Conservation (phyloP, 1,284 basidiomycete species). For the Melanopsichium pennsylvanicum region DNA sequence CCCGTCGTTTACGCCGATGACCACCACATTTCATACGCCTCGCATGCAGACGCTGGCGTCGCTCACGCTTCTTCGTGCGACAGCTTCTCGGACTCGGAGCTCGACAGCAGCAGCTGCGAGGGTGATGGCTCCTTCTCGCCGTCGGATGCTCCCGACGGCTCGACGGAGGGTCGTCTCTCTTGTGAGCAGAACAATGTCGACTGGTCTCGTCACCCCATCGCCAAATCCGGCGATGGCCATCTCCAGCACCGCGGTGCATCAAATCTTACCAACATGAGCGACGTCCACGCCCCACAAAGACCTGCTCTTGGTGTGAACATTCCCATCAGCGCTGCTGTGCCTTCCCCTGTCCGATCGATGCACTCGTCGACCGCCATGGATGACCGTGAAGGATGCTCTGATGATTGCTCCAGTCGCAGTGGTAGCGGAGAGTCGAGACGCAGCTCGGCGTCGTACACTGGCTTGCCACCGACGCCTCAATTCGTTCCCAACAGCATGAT, state of each 20-base stretch:
- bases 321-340: constrained; percentile 6
- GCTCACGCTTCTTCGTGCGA: constrained; percentile 18
- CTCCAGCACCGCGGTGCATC: constrained; percentile 12
- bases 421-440: constrained; percentile 42
- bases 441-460: constrained; percentile 54
- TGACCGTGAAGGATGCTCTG: constrained; percentile 36
- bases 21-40: constrained; percentile 9
- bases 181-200: constrained; percentile 27
- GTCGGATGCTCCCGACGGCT: constrained; percentile 22
- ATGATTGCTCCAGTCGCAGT: constrained; percentile 48
- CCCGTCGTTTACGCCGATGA: constrained; percentile 25
- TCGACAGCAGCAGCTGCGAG: constrained; percentile 45
- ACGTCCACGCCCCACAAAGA: constrained; percentile 15
- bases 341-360: constrained; percentile 10
- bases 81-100: constrained; percentile 39
- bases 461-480: constrained; percentile 52
- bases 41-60: constrained; percentile 8
- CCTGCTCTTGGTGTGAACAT: constrained; percentile 24
- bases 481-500: constrained; percentile 39
- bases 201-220: constrained; percentile 28
- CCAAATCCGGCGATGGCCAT: constrained; percentile 6
- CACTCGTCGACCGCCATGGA: constrained; percentile 26
- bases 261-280: constrained; percentile 36
- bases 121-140: constrained; percentile 37
- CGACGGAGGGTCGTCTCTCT: constrained; percentile 11